A percentile compares a stretch with the other conserved stretches of the same genome.
These are phyloP conservation scores for Capsicum pubescens DNA, from an alignment of 257 asterid species.

Conservation along the genomic window DNA sequence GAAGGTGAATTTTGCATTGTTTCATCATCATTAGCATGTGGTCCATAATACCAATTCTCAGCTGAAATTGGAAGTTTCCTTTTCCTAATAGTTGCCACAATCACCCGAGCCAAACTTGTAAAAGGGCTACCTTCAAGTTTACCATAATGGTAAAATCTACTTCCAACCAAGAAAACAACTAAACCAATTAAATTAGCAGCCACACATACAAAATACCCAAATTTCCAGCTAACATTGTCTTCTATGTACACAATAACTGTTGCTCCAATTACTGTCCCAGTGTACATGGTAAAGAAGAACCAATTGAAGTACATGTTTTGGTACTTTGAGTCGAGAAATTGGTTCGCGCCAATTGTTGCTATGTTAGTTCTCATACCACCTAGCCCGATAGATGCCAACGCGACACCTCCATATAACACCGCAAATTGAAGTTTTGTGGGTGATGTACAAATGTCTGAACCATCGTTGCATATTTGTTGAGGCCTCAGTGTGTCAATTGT, in stretches of 20 bases:
- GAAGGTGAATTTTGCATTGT: background rate
- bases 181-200: slow-evolving; percentile 29
- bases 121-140: slow-evolving; percentile 64
- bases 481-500: slow-evolving; percentile 31
- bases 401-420: slow-evolving; percentile 30
- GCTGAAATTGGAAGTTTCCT: slow-evolving; percentile 31
- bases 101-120: slow-evolving; percentile 48
- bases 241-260: slow-evolving; percentile 38
- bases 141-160: slow-evolving; percentile 26
- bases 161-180: slow-evolving; percentile 32
- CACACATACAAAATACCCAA: slow-evolving; percentile 29
- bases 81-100: slow-evolving; percentile 49
- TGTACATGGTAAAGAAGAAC: slow-evolving; percentile 34
- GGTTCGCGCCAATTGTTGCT: slow-evolving; percentile 39
- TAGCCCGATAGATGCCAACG: slow-evolving; percentile 30
- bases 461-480: slow-evolving; percentile 29
- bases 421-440: slow-evolving; percentile 31
- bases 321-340: slow-evolving; percentile 30
- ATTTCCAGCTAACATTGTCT: slow-evolving; percentile 38
- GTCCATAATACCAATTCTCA: background rate
- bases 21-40: background rate
- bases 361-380: slow-evolving; percentile 29
- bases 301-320: slow-evolving; percentile 39
- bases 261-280: background rate
- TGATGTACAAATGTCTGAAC: background rate